Base-by-base conservation (phyloP, 495 filamentous ascomycete genomes). In the Aspergillus wentii region DNA sequence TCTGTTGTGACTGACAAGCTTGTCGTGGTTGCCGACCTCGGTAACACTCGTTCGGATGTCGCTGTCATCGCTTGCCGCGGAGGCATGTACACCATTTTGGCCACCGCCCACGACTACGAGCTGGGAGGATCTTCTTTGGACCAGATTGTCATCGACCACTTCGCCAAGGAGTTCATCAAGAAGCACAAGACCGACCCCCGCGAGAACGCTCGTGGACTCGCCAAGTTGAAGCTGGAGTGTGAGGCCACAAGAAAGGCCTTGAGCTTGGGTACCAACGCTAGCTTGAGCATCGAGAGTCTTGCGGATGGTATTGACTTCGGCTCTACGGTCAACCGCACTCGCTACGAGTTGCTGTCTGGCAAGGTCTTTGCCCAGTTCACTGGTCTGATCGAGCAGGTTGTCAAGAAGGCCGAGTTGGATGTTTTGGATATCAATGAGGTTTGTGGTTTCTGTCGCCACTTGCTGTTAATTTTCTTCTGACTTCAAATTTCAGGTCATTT, bases 131-230 rank as follows among this genome's bases (percentile, higher is more conserved):
- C 75, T 17, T 78, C 85, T 30, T 68, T 98, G 22, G 92, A 98
- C 66, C 75, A 90, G 53, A 80, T 94, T 23, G 74, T 98, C 31
- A 84, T 95, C 49, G 90, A 97, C 59, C 81, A 95, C 72, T 96
- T 96, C 52, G 84, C 92, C 41, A 97, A 98, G 75, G 92, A 96
- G 62, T 98, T 98, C 68, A 72, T 91, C 46, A 96, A 97, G 78
- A 88, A 94, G 71, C 69, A 91, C 61, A 88, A 88, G 61, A 76
- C 73, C 32, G 92, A 98, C 57, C 92, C 94, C 17, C 76, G 92
- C 41, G 75, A 83, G 56, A 84, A 88, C 49, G 74, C 77, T 8
- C 82, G 83, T 46, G 82, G 83, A 48, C 66, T 95, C 32, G 91
- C 94, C 11, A 98, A 96, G 74, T 69, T 98, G 33, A 91, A 87